These are phyloP conservation scores for Angomonas deanei DNA, from an alignment of 208 protist genomes.

Conservation along the genomic window DNA sequence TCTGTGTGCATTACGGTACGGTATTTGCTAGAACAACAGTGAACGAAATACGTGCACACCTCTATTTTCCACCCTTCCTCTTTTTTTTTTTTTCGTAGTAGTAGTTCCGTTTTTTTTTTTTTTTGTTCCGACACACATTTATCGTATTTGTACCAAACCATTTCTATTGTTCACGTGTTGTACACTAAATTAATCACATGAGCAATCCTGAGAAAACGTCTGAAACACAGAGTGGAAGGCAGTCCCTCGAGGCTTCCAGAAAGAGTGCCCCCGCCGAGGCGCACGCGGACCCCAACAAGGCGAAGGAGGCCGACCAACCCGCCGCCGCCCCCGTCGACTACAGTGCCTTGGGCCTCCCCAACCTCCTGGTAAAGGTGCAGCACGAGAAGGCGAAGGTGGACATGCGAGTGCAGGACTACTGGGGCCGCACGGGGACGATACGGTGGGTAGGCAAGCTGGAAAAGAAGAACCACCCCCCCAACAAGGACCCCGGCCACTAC, in stretches of 20 bases:
- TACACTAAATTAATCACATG: not conserved
- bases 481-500: conserved; percentile 40
- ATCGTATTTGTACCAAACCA: not conserved
- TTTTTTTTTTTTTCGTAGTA: not conserved
- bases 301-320: not conserved
- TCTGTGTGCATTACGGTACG: no score
- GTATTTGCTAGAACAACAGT: no score
- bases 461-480: conserved; percentile 45
- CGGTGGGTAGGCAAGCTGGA: conserved; percentile 57
- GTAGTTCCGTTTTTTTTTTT: conserved; percentile 11
- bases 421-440: conserved; percentile 53
- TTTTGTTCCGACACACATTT: conserved; percentile 1
- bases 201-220: not conserved
- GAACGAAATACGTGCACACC: no score
- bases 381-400: conserved; percentile 38
- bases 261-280: not conserved
- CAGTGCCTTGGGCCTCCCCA: conserved; percentile 10
- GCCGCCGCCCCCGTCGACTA: not conserved
- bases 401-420: conserved; percentile 76
- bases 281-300: not conserved
- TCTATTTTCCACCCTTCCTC: no score
- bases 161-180: not conserved
- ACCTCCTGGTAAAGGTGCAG: conserved; percentile 5
- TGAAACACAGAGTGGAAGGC: not conserved
- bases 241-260: not conserved